phyloP scores from a whole-genome alignment of 2,329 filamentous ascomycete species.

The Colletotrichum theobromicola region DNA sequence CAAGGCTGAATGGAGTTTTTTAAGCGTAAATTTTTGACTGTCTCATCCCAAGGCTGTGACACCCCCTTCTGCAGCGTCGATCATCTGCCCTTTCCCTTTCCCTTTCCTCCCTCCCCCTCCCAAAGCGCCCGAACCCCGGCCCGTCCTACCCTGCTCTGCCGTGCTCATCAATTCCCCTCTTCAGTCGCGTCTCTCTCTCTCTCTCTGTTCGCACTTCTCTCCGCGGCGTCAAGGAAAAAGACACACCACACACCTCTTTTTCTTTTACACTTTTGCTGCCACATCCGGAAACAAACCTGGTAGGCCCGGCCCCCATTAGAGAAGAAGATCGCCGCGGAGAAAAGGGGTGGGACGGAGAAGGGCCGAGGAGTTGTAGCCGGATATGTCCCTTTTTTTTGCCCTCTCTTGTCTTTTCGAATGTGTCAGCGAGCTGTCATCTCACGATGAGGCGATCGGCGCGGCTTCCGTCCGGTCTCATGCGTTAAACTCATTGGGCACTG shows the following conservation, averaged over 20 bases:
- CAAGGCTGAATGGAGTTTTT: background rate
- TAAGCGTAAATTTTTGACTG: conserved; percentile 18
- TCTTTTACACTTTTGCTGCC: background rate
- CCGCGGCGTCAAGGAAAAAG: background rate
- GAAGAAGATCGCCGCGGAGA: background rate
- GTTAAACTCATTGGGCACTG: background rate
- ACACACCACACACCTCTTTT: background rate
- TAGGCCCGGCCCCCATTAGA: background rate
- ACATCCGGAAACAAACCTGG: background rate
- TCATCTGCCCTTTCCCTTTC: background rate
- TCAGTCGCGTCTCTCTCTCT: background rate
- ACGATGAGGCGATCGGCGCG: background rate
- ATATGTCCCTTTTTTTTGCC: background rate
- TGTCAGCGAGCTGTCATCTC: conserved; percentile 8
- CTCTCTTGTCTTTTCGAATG: background rate
- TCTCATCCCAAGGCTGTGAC: conserved; percentile 12
- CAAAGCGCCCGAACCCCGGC: background rate
- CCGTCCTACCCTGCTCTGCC: background rate
- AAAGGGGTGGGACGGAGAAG: background rate
- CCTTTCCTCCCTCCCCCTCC: background rate
- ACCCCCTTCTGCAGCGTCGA: conserved; percentile 15
- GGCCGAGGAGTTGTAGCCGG: background rate
- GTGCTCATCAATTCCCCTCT: background rate
- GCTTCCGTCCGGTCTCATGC: conserved; percentile 13
- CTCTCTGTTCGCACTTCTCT: background rate